phyloP scores from a whole-genome alignment of 352 stramenopile genomes.

The Phytopythium sindhum region DNA sequence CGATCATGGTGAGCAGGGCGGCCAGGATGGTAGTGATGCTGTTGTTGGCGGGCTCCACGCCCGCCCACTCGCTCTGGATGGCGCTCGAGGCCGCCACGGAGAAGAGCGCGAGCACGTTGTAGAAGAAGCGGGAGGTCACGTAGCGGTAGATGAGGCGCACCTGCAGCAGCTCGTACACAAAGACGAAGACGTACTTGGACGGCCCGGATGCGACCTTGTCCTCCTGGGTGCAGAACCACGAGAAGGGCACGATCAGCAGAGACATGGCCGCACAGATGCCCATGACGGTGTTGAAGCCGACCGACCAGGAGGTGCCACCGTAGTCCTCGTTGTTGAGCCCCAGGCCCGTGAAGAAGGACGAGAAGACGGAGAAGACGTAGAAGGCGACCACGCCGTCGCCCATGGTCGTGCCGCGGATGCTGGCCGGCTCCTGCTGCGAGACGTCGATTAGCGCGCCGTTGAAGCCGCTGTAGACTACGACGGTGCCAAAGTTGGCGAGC shows the following conservation, averaged over 20 bases:
- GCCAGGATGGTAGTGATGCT: constrained; percentile 45
- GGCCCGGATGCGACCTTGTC: constrained; percentile 25
- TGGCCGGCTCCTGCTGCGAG: constrained; percentile 37
- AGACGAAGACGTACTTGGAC: constrained; percentile 28
- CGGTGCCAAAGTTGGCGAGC: constrained; percentile 49
- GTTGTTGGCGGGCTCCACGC: constrained; percentile 59
- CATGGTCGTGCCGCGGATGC: constrained; percentile 38
- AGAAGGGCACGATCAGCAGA: constrained; percentile 33
- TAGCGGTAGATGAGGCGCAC: constrained; percentile 49
- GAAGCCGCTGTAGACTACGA: constrained; percentile 68
- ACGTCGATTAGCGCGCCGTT: constrained; percentile 67
- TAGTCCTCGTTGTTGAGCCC: constrained; percentile 47
- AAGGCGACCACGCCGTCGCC: constrained; percentile 22
- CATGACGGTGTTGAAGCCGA: constrained; percentile 60
- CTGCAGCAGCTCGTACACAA: constrained; percentile 41
- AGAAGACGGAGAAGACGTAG: constrained; percentile 26
- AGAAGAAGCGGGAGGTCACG: constrained; percentile 55
- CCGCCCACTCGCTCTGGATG: constrained; percentile 50
- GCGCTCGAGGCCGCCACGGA: constrained; percentile 40
- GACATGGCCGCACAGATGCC: constrained; percentile 31
- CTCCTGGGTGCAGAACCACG: constrained; percentile 45
- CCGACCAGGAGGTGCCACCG: constrained; percentile 37
- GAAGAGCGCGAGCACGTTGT: constrained; percentile 41
- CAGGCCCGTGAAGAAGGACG: constrained; percentile 41
- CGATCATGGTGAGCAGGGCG: constrained; percentile 32